Evolutionary conservation across 2,329 filamentous ascomycete genomes (phyloP).

Genomic region (Colletotrichum liaoningense): DNA sequence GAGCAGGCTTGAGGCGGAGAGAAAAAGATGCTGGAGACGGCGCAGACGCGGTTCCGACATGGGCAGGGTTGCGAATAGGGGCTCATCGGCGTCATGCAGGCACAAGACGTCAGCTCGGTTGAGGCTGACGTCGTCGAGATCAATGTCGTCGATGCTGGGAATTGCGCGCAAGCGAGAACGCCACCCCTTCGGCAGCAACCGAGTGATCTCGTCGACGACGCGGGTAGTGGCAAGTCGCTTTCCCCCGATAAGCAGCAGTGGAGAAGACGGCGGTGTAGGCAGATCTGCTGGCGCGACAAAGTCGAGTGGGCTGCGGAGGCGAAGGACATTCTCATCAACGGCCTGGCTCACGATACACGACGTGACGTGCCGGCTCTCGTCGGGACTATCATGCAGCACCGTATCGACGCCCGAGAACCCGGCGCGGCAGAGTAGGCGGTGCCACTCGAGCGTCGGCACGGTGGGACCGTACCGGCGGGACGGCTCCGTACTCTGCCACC

Average conservation of each 20-base stretch:
- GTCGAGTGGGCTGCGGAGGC: too few species aligned
- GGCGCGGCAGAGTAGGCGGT: not conserved
- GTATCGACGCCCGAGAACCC: not conserved
- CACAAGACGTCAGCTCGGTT: not conserved
- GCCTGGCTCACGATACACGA: not conserved
- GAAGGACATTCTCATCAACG: not conserved
- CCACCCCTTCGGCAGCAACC: not conserved
- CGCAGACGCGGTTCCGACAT: not conserved
- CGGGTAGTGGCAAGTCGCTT: not conserved
- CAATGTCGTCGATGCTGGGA: not conserved
- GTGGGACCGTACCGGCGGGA: not conserved
- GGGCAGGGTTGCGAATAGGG: not conserved
- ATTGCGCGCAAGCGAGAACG: not conserved
- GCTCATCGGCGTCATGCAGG: not conserved
- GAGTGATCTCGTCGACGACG: not conserved
- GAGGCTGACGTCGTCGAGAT: not conserved
- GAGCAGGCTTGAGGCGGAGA: not conserved
- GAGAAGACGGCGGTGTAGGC: too few species aligned
- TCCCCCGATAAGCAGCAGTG: too few species aligned
- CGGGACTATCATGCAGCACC: not conserved
- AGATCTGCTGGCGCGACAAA: too few species aligned
- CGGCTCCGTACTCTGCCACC: slow-evolving; percentile 40
- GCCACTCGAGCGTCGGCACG: not conserved
- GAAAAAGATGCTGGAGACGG: not conserved
- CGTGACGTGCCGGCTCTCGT: not conserved